Conservation (phyloP, 306 rosid genomes). For the Hippophae tibetana region DNA sequence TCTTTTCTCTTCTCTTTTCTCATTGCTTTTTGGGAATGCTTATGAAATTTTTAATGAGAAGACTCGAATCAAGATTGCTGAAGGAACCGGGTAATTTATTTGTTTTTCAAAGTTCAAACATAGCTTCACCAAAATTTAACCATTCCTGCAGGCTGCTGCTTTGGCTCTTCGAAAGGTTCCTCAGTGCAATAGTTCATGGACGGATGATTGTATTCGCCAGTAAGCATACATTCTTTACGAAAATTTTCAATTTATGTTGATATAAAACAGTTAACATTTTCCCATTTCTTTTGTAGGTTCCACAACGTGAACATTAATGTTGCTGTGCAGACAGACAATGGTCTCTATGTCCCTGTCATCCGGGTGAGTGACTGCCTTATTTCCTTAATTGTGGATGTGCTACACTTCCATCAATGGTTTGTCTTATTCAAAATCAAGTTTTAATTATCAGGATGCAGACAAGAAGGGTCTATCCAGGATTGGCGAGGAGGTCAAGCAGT, state of each 20-base stretch:
- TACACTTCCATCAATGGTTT: not conserved
- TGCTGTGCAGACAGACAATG: constrained; percentile 97
- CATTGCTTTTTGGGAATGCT: not conserved
- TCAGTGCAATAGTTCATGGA: constrained; percentile 95
- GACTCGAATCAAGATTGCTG: too few relatives aligned
- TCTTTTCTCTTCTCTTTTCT: not conserved
- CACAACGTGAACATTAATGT: constrained; percentile 84
- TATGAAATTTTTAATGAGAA: not conserved
- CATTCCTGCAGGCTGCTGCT: constrained; percentile 80
- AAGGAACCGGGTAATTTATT: too few relatives aligned
- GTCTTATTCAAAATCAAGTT: constrained; percentile 12
- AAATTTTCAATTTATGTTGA: constrained; percentile 10
- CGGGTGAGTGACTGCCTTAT: constrained; percentile 47
- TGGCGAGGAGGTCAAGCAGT: constrained; percentile 75
- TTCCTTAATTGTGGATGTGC: constrained; percentile 5
- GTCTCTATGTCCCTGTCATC: constrained; percentile 87
- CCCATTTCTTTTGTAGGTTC: constrained; percentile 36
- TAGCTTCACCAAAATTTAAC: constrained; percentile 9
- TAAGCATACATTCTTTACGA: constrained; percentile 27
- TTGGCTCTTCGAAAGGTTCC: constrained; percentile 95
- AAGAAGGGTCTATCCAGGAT: constrained; percentile 86
- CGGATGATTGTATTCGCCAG: constrained; percentile 90
- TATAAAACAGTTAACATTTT: constrained; percentile 15
- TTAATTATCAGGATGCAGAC: constrained; percentile 79
- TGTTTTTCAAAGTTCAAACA: too few relatives aligned